Conservation (phyloP, 345 rosid species). For the Acer saccharum region DNA sequence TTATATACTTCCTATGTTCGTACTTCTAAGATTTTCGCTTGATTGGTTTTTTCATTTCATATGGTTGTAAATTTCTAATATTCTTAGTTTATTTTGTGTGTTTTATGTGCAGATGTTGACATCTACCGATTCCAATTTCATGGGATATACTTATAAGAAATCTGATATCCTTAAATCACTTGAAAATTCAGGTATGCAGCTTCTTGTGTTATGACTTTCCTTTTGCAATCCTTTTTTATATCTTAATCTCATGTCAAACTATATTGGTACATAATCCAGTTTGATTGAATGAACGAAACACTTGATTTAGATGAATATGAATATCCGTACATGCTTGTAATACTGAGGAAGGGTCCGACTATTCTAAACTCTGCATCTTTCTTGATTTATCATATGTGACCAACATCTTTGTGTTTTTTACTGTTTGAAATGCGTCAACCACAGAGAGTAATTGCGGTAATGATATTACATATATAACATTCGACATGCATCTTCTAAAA, state of each 20-base stretch:
- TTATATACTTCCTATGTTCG: not conserved
- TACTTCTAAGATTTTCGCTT: not conserved
- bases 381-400: not conserved
- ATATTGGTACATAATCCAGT: not conserved
- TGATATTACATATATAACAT: not conserved
- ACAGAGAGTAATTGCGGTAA: not conserved
- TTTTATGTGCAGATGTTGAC: constrained; percentile 81
- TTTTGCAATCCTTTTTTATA: not conserved
- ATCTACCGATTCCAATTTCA: constrained; percentile 88
- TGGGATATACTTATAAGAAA: constrained; percentile 91
- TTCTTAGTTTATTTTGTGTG: constrained; percentile 11
- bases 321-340: not conserved
- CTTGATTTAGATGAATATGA: no score
- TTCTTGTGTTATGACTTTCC: constrained; percentile 7
- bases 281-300: not conserved
- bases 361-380: not conserved
- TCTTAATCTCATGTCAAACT: not conserved
- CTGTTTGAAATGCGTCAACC: not conserved
- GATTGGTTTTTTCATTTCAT: constrained; percentile 8
- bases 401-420: not conserved
- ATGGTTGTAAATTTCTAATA: constrained; percentile 1
- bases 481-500: not conserved
- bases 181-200: constrained; percentile 69
- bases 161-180: constrained; percentile 78
- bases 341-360: not conserved